Evolutionary conservation across 2,329 filamentous ascomycete genomes (phyloP).

Genomic region (Aureobasidium sp.): DNA sequence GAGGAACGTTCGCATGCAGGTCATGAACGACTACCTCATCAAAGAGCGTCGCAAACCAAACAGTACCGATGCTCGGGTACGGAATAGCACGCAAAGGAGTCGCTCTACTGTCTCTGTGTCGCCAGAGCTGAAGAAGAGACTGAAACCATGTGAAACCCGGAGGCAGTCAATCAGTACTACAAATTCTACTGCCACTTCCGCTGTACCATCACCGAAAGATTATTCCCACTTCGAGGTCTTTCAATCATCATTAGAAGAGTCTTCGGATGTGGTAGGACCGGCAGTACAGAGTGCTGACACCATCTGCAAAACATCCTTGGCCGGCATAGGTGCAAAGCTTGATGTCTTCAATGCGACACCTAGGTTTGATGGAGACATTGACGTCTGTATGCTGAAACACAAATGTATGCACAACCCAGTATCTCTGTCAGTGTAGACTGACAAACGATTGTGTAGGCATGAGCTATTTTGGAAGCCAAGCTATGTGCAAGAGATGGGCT

Average conservation of each 20-base stretch:
- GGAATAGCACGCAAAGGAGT: neutral
- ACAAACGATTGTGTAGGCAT: conserved; percentile 19
- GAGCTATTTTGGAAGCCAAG: conserved; percentile 24
- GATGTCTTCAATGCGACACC: conserved; percentile 8
- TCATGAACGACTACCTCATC: conserved; percentile 29
- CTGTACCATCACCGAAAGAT: neutral
- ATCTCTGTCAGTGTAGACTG: neutral
- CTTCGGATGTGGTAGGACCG: neutral
- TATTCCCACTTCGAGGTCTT: neutral
- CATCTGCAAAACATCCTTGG: neutral
- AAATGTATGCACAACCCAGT: conserved; percentile 21
- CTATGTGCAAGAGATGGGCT: conserved; percentile 26
- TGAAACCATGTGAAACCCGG: neutral
- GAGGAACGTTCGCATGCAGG: conserved; percentile 26
- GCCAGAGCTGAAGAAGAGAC: neutral
- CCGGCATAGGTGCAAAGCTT: conserved; percentile 3
- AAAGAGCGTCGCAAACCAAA: conserved; percentile 26
- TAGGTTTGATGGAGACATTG: conserved; percentile 17
- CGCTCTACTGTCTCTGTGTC: neutral
- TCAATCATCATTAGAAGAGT: neutral
- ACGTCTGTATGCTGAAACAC: conserved; percentile 26
- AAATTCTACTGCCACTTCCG: neutral
- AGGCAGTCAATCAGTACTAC: neutral
- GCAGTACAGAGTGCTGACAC: neutral
- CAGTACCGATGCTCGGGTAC: conserved; percentile 23